Evolutionary conservation across 768 basidiomycete species (phyloP).

Genomic region (Hygrophorus pudorinus): DNA sequence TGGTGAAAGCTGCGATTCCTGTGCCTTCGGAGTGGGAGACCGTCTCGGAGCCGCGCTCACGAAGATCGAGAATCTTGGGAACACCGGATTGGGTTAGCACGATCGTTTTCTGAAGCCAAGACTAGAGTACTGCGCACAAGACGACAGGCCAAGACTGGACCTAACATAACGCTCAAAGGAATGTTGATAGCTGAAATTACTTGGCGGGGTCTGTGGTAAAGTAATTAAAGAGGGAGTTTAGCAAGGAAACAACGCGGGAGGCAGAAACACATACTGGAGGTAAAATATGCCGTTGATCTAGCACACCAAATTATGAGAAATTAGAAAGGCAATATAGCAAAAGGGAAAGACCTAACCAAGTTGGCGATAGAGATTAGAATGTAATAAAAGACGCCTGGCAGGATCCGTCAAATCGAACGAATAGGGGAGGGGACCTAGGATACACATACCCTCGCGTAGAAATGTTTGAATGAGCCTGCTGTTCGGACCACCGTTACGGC

Average conservation of each 20-base stretch:
- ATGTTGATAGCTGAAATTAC: constrained; percentile 79
- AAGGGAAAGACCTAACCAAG: constrained; percentile 29
- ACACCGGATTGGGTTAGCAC: constrained; percentile 1
- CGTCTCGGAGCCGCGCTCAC: constrained; percentile 73
- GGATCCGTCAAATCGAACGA: not conserved
- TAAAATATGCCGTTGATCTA: constrained; percentile 78
- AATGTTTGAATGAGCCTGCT: constrained; percentile 79
- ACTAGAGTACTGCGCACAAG: constrained; percentile 33
- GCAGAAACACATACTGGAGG: constrained; percentile 45
- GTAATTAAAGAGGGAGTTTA: constrained; percentile 8
- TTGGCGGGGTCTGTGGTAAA: constrained; percentile 55
- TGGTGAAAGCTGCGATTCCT: constrained; percentile 55
- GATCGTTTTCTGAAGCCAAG: constrained; percentile 2
- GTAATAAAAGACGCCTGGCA: constrained; percentile 71
- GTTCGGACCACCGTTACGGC: constrained; percentile 64
- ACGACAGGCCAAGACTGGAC: constrained; percentile 70
- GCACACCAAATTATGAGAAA: not conserved
- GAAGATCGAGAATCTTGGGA: constrained; percentile 68
- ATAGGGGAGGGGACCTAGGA: not conserved
- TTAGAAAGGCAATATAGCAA: not conserved
- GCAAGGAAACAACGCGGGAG: constrained; percentile 5
- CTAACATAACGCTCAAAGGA: constrained; percentile 77
- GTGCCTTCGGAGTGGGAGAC: constrained; percentile 67
- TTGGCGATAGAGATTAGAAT: constrained; percentile 82
- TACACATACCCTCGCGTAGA: constrained; percentile 56